Evolutionary conservation across 1,284 basidiomycete genomes (phyloP).

Genomic region (Trametes sp.): DNA sequence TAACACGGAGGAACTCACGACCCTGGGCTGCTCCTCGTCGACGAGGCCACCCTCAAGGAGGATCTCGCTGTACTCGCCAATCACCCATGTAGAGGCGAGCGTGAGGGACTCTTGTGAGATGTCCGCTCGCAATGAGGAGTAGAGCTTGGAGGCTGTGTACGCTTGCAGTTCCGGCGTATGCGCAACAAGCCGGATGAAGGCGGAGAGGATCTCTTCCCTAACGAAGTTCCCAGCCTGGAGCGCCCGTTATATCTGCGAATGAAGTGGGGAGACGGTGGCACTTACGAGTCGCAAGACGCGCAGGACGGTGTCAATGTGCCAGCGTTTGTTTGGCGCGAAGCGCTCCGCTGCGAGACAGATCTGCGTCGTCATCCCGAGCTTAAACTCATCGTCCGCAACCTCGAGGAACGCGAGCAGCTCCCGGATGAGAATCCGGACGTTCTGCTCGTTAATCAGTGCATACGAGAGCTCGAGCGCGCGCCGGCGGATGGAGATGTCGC

Average conservation of each 20-base stretch:
- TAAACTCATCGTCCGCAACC: constrained; percentile 99
- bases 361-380: constrained; percentile 97
- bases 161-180: constrained; percentile 98
- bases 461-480: constrained; percentile 97
- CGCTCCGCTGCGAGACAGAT: constrained; percentile 96
- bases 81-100: constrained; percentile 92
- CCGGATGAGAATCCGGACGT: constrained; percentile 91
- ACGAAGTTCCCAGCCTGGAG: constrained; percentile 96
- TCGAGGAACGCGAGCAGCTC: constrained; percentile 97
- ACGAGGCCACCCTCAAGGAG: constrained; percentile 90
- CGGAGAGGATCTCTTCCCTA: constrained; percentile 93
- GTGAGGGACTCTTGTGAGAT: constrained; percentile 98
- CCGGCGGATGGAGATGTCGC: constrained; percentile 97
- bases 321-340: constrained; percentile 97
- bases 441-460: constrained; percentile 95
- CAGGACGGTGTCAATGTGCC: constrained; percentile 99
- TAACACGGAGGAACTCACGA: constrained; percentile 49
- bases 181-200: constrained; percentile 95
- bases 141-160: constrained; percentile 95
- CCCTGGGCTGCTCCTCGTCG: constrained; percentile 84
- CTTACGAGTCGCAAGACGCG: constrained; percentile 90
- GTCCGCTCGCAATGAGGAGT: constrained; percentile 87
- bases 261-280: too few species aligned
- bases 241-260: too few species aligned
- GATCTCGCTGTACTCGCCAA: constrained; percentile 96